A percentile compares a stretch with the other conserved stretches of the same genome.
These are phyloP conservation scores for Porphyra umbilicalis DNA, from an alignment of 31 red algal species.

Conservation along the genomic window DNA sequence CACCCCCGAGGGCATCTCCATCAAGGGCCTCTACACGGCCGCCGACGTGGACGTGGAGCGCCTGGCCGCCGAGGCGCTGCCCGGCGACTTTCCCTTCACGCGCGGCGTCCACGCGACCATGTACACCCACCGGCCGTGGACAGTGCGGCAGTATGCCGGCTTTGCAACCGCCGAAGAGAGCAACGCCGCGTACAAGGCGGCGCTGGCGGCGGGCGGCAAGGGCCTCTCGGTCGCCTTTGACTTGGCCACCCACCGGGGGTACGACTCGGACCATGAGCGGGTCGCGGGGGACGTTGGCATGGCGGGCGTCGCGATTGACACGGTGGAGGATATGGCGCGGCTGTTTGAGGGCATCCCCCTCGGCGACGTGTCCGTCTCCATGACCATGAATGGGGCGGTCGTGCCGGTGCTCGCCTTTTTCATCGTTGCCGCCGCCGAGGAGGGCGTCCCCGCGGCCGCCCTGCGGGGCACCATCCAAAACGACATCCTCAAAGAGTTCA, in stretches of 20 bases:
- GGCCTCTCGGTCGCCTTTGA: slow-evolving; percentile 60
- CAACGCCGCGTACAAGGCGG: slow-evolving; percentile 37
- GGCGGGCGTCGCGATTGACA: slow-evolving; percentile 63
- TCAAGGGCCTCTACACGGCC: slow-evolving; percentile 6
- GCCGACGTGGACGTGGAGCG: background rate
- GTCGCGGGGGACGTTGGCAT: slow-evolving; percentile 51
- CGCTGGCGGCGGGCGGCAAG: slow-evolving; percentile 29
- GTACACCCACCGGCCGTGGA: slow-evolving; percentile 40
- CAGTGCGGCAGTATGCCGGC: slow-evolving; percentile 46
- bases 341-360: slow-evolving; percentile 58
- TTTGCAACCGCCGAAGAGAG: slow-evolving; percentile 43
- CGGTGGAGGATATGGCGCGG: slow-evolving; percentile 36
- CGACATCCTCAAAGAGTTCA: slow-evolving; percentile 65
- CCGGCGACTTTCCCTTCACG: slow-evolving; percentile 17
- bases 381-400: slow-evolving; percentile 78
- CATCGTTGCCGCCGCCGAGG: slow-evolving; percentile 45
- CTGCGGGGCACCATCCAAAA: slow-evolving; percentile 49
- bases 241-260: slow-evolving; percentile 53
- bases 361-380: slow-evolving; percentile 47
- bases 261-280: slow-evolving; percentile 51
- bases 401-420: slow-evolving; percentile 53
- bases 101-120: slow-evolving; percentile 29
- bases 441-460: slow-evolving; percentile 16
- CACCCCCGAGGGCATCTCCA: slow-evolving; percentile 1
- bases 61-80: slow-evolving; percentile 1